Evolutionary conservation across 164 flowering plant species (phyloP).

Genomic region (Tetrastigma voinierianum): DNA sequence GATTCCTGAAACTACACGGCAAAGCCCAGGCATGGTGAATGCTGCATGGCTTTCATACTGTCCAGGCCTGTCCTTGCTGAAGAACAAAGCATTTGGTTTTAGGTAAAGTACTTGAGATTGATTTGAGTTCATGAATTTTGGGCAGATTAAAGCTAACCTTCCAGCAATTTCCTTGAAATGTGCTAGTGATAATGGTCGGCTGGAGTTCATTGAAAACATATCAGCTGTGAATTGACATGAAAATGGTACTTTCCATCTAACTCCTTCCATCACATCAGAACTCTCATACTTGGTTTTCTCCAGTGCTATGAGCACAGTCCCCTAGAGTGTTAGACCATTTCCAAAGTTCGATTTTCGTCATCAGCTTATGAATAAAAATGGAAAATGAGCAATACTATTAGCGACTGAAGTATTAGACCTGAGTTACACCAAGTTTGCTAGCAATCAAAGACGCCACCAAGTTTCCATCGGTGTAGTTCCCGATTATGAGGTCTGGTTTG

Average conservation of each 20-base stretch:
- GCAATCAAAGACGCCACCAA: constrained; percentile 89
- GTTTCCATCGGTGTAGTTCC: constrained; percentile 93
- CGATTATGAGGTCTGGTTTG: constrained; percentile 89
- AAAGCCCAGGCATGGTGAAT: constrained; percentile 89
- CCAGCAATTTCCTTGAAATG: constrained; percentile 97
- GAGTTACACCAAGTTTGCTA: constrained; percentile 73
- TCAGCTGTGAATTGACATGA: constrained; percentile 98
- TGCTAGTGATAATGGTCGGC: constrained; percentile 95
- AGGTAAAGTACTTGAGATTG: neutral
- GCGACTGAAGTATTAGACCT: constrained; percentile 33
- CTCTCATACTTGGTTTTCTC: constrained; percentile 97
- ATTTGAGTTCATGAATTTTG: neutral
- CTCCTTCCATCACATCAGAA: constrained; percentile 88
- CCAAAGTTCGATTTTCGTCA: neutral
- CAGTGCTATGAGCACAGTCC: constrained; percentile 92
- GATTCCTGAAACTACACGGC: constrained; percentile 84
- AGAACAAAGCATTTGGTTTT: neutral
- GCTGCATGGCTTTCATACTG: constrained; percentile 89
- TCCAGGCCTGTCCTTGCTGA: constrained; percentile 86
- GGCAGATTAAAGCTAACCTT: constrained; percentile 43
- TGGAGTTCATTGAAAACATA: constrained; percentile 77
- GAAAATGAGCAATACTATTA: neutral
- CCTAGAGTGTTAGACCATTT: no score
- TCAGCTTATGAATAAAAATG: neutral
- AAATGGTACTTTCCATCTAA: constrained; percentile 80